Conservation (phyloP, 225 moss, liverwort and hornwort species). For the Sphagnum contortum region DNA sequence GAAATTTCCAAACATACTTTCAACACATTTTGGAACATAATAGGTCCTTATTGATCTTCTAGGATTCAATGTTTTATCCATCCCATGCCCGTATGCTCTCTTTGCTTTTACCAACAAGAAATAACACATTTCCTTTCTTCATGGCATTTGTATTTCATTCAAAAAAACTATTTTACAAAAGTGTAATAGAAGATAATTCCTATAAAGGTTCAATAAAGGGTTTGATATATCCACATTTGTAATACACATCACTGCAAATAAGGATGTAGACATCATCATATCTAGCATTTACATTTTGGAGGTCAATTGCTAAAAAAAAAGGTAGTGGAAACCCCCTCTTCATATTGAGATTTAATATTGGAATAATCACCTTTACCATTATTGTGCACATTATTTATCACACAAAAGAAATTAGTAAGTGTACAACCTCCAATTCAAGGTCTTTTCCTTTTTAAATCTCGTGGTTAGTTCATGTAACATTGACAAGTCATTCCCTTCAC, state of each 20-base stretch:
- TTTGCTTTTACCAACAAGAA: too few species aligned
- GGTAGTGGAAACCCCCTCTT: constrained; percentile 77
- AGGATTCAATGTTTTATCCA: too few species aligned
- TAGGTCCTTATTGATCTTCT: too few species aligned
- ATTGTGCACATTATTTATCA: constrained; percentile 77
- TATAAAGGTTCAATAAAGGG: neutral
- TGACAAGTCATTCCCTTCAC: neutral
- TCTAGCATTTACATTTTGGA: constrained; percentile 68
- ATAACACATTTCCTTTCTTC: too few species aligned
- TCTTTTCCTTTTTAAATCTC: neutral
- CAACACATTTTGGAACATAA: too few species aligned
- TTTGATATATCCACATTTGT: constrained; percentile 43
- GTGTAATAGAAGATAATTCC: too few species aligned
- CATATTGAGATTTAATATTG: constrained; percentile 65
- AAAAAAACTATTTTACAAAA: too few species aligned
- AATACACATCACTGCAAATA: constrained; percentile 72
- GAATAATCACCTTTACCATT: constrained; percentile 70
- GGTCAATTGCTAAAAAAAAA: constrained; percentile 56
- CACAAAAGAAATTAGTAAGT: neutral
- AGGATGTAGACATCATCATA: constrained; percentile 84
- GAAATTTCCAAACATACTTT: too few species aligned
- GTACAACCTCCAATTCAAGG: neutral
- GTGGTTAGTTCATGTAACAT: too few species aligned
- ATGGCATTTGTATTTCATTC: too few species aligned
- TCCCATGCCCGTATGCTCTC: too few species aligned